Conservation (phyloP, 805 yeast species). For the Grigorovia yakushimaensis region DNA sequence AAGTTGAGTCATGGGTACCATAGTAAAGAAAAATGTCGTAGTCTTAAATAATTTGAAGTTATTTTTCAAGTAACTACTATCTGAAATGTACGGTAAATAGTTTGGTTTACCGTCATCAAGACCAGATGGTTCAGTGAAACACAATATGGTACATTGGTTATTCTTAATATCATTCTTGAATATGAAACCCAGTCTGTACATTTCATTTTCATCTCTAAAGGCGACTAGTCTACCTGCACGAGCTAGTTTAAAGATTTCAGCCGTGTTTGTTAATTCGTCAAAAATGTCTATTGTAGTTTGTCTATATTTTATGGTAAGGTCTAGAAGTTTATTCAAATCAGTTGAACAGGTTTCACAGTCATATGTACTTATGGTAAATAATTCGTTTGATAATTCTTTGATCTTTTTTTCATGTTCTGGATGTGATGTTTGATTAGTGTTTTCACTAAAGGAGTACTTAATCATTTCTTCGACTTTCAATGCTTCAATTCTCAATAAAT, state of each 20-base stretch:
- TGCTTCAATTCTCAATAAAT: conserved; percentile 85
- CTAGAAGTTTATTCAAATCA: conserved; percentile 39
- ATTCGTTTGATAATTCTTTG: conserved; percentile 39
- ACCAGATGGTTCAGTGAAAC: conserved; percentile 26
- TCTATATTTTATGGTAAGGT: conserved; percentile 38
- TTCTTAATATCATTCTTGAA: conserved; percentile 30
- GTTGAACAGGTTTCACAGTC: conserved; percentile 27
- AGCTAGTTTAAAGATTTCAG: conserved; percentile 40
- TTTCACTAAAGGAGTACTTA: conserved; percentile 89
- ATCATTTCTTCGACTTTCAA: conserved; percentile 97
- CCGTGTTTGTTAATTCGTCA: conserved; percentile 36
- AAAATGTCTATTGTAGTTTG: conserved; percentile 37
- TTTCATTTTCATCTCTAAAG: conserved; percentile 40
- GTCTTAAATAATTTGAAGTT: conserved; percentile 25
- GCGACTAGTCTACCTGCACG: conserved; percentile 49
- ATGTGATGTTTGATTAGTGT: conserved; percentile 69
- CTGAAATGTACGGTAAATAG: conserved; percentile 30
- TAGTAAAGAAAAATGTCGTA: conserved; percentile 24
- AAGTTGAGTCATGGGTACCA: conserved; percentile 20
- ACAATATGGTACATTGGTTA: conserved; percentile 20
- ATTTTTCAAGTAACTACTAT: conserved; percentile 15
- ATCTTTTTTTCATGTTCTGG: conserved; percentile 77
- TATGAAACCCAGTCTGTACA: conserved; percentile 40
- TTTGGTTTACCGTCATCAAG: conserved; percentile 23
- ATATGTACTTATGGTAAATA: conserved; percentile 32